Evolutionary conservation across 805 yeast genomes (phyloP).

Genomic region (Brettanomyces custersianus): DNA sequence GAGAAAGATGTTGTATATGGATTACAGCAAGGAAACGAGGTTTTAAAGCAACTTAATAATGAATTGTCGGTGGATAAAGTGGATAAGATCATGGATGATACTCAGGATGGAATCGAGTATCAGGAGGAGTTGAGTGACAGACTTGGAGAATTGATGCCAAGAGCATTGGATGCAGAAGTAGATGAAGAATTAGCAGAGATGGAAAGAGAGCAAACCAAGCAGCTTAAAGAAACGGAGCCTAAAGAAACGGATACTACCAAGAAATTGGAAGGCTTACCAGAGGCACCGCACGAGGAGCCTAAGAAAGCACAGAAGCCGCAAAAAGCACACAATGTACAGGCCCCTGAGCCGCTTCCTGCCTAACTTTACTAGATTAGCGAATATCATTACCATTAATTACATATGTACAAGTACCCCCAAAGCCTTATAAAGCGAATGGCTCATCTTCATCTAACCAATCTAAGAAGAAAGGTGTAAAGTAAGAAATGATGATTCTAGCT

Average conservation of each 20-base stretch:
- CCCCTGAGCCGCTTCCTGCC: neutral
- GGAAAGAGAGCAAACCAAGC: slow-evolving; percentile 34
- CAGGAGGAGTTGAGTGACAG: slow-evolving; percentile 65
- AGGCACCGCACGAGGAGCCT: slow-evolving; percentile 19
- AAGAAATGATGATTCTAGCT: slow-evolving; percentile 82
- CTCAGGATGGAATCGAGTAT: slow-evolving; percentile 70
- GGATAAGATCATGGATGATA: slow-evolving; percentile 77
- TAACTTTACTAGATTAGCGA: too few relatives aligned
- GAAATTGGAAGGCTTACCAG: slow-evolving; percentile 19
- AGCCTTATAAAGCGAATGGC: slow-evolving; percentile 12
- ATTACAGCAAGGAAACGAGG: slow-evolving; percentile 68
- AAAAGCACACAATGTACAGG: neutral
- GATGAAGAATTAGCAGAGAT: slow-evolving; percentile 52
- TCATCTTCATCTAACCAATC: slow-evolving; percentile 64
- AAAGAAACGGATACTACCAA: slow-evolving; percentile 1
- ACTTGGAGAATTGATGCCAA: slow-evolving; percentile 34
- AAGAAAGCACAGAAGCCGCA: slow-evolving; percentile 9
- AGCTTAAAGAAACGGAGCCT: slow-evolving; percentile 2
- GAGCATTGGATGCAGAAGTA: slow-evolving; percentile 49
- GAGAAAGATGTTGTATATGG: slow-evolving; percentile 83
- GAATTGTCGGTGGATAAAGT: slow-evolving; percentile 73
- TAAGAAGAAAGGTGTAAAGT: slow-evolving; percentile 91
- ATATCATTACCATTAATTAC: neutral
- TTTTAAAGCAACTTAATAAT: slow-evolving; percentile 62
- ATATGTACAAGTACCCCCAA: neutral